Percentiles rank a stretch among this genome's conserved stretches.
These are phyloP conservation scores for Debaryomyces castellii DNA, from an alignment of 805 yeast species.

Conservation along the genomic window DNA sequence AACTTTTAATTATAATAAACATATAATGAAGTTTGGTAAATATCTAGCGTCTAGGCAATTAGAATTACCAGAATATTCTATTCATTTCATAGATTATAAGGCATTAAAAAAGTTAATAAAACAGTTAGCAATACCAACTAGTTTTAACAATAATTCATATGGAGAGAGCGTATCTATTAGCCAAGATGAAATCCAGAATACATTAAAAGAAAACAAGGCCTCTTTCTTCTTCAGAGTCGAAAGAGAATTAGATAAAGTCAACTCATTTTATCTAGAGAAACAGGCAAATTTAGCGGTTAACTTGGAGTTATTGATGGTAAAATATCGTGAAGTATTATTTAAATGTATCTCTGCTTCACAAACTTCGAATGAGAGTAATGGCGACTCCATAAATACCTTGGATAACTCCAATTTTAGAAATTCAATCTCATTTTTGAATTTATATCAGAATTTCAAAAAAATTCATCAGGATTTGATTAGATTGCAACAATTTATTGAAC, in stretches of 20 bases:
- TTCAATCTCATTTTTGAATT: constrained; percentile 75
- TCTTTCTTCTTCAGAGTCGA: constrained; percentile 86
- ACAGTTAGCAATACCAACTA: constrained; percentile 56
- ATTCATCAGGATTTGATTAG: constrained; percentile 86
- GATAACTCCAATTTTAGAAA: constrained; percentile 47
- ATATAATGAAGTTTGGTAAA: constrained; percentile 83
- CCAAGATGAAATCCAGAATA: constrained; percentile 38
- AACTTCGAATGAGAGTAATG: neutral
- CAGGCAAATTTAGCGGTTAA: constrained; percentile 84
- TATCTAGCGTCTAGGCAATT: constrained; percentile 90
- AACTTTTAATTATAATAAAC: too few species aligned
- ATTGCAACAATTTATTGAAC: constrained; percentile 88
- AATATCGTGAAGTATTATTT: constrained; percentile 54
- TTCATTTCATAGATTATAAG: constrained; percentile 92
- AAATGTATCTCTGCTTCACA: constrained; percentile 12
- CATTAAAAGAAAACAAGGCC: constrained; percentile 84
- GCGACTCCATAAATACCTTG: neutral
- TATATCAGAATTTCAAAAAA: constrained; percentile 86
- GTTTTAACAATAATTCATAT: constrained; percentile 11
- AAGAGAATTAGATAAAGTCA: constrained; percentile 93
- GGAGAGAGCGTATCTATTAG: constrained; percentile 11
- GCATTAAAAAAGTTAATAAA: constrained; percentile 90
- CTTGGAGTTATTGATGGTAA: constrained; percentile 71
- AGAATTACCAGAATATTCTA: constrained; percentile 92
- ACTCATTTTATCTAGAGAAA: constrained; percentile 85